Evolutionary conservation across 495 filamentous ascomycete genomes (phyloP), one percentile per base, ranked within the genome.

Genomic region (Immersiella caudata): DNA sequence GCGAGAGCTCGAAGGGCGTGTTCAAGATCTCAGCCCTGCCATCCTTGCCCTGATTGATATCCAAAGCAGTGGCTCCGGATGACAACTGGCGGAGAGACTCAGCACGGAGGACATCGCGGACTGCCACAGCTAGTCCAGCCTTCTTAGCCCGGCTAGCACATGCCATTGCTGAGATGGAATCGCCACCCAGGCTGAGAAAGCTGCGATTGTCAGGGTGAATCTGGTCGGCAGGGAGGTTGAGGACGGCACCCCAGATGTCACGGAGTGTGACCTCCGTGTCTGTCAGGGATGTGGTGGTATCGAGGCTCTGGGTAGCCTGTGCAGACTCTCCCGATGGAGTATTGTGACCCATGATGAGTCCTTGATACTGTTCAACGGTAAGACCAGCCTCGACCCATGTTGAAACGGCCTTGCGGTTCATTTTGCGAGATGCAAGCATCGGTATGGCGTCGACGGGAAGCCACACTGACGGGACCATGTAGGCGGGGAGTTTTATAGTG

Each of bases 161-260:
- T 3, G 70, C 82, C 81, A 91, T 90, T 0, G 88, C 88, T 8
- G 84, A 80, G 60, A 91, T 87, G 0, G 87, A 90, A 67, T 91
- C 89, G 57, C 88, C 89, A 20, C 89, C 88, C 6, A 89, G 75
- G 21, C 73, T 79, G 35, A 90, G 74, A 71, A 91, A 91, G 58
- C 79, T 83, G 24, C 62, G 68, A 63, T 83, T 77, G 20, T 83
- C 71, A 26, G 80, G 46, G 18, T 77, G 74, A 62, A 89, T 83
- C 14, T 67, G 59, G 11, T 61, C 71, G 2, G 33, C 64, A 9
- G 66, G 67, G 14, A 70, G 64, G 35, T 74, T 76, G 29, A 74
- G 60, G 16, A 72, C 71, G 62, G 60, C 11, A 35, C 68, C 66
- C 75, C 75, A 77, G 6, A 74, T 67, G 16, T 69, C 35, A 9